Evolutionary conservation across 768 basidiomycete species (phyloP), one percentile per base, ranked within the genome.

Genomic region (Mycena vitilis): DNA sequence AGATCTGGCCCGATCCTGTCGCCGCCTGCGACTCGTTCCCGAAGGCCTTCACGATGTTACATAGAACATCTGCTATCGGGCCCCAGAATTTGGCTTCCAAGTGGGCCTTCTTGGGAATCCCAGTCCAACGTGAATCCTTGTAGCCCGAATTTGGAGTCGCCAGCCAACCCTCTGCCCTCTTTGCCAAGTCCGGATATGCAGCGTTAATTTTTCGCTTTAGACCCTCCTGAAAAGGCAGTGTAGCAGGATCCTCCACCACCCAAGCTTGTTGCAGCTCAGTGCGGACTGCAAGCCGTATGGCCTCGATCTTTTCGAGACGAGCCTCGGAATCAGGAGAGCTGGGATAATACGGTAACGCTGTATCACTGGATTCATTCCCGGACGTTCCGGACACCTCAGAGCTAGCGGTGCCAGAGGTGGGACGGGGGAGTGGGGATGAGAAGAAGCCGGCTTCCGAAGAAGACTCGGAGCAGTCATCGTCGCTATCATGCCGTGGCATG

Each of bases 101-200:
- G 18, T 7, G 11, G 13, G 60, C 4, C 4, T 62, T 36, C 34
- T 3, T 6, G 2, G 36, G 44, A 16, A 64, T 57, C 0, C 30
- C 15, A 30, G 42, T 40, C 63, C 63, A 64, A 2, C 34, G 16
- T 22, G 22, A 8, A 22, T 55, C 36, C 16, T 57, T 18, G 30
- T 64, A 64, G n/a, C 55, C 63, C 5, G 9, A 4, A 54, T 64
- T 57, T 4, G 2, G 16, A 6, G 48, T 4, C 30, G 30, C 30
- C 15, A 64, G 63, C 63, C 63, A 64, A 10, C 2, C 16, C 1
- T 47, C 1, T 4, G 45, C 51, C 59, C 23, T 16, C 5, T 5
- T 22, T 16, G 52, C 51, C 22, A 62, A 18, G 10, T 53, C 49
- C 25, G 60, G 51, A 53, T 62, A 62, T 22, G 36, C 51, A 11